Evolutionary conservation across 2,329 filamentous ascomycete species (phyloP).

Genomic region (Pestalotiopsis sp.): DNA sequence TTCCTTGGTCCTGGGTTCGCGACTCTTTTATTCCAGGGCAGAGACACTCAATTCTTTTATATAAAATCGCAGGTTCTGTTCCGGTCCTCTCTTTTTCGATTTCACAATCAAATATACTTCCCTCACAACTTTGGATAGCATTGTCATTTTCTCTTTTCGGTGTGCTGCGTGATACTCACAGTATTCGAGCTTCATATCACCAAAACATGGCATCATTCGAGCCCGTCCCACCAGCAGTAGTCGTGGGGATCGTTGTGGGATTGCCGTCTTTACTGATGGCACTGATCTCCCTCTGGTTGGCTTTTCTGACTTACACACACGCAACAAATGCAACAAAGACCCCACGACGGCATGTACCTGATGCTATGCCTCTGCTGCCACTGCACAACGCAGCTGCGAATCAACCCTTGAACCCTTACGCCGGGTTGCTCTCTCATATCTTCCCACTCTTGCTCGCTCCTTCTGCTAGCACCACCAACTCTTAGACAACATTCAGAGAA

Average conservation of each 20-base stretch:
- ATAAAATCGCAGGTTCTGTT: too few relatives aligned
- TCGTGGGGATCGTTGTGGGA: background rate
- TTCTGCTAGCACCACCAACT: background rate
- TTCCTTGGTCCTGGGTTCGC: too few relatives aligned
- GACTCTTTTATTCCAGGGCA: too few relatives aligned
- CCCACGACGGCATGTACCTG: background rate
- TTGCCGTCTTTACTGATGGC: background rate
- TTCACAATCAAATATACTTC: too few relatives aligned
- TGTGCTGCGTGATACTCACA: too few relatives aligned
- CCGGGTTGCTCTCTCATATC: background rate
- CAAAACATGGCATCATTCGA: background rate
- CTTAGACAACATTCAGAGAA: background rate
- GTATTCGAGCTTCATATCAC: too few relatives aligned
- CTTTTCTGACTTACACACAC: background rate
- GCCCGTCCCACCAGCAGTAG: background rate
- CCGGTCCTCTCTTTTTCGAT: too few relatives aligned
- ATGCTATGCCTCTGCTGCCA: background rate
- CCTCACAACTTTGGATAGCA: too few relatives aligned
- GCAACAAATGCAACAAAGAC: background rate
- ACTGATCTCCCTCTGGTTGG: background rate
- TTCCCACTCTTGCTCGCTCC: background rate
- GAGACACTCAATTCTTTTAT: too few relatives aligned
- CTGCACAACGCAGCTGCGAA: background rate
- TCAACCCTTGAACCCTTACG: background rate
- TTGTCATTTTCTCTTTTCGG: too few relatives aligned